Evolutionary conservation across 2,329 filamentous ascomycete genomes (phyloP).

Genomic region (Berkeleyomyces rouxiae): DNA sequence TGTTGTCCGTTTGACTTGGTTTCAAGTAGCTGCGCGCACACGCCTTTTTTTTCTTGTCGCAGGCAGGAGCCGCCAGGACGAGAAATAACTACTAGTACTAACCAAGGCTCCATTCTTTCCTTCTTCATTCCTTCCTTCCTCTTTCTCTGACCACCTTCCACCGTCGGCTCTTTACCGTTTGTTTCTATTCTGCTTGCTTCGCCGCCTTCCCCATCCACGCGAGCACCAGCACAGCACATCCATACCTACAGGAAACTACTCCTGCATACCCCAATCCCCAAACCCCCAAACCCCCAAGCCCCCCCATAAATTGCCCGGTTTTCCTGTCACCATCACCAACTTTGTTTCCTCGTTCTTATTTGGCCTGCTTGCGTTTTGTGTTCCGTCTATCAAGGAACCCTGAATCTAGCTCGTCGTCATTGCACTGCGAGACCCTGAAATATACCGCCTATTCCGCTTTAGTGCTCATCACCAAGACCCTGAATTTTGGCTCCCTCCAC

Average conservation of each 20-base stretch:
- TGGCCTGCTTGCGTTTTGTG: neutral
- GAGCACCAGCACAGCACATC: neutral
- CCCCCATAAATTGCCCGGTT: too few relatives aligned
- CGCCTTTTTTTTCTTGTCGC: neutral
- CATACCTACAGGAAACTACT: neutral
- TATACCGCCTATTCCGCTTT: too few relatives aligned
- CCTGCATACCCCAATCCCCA: too few relatives aligned
- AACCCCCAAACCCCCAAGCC: too few relatives aligned
- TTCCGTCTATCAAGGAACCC: neutral
- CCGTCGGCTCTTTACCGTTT: neutral
- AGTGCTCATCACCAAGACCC: neutral
- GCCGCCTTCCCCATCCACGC: neutral
- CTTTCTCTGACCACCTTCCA: neutral
- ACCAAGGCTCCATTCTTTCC: neutral
- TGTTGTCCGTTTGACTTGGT: neutral
- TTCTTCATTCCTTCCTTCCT: constrained; percentile 1
- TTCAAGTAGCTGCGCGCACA: neutral
- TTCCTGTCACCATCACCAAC: neutral
- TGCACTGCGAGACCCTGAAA: neutral
- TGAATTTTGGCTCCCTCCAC: neutral
- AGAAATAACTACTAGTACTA: neutral
- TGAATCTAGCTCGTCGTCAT: neutral
- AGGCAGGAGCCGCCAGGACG: neutral
- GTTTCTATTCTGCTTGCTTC: neutral
- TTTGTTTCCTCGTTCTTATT: neutral